A percentile compares a stretch with the other conserved stretches of the same genome.
phyloP scores from a whole-genome alignment of 1,284 basidiomycete species.

The Vanrija sp. region DNA sequence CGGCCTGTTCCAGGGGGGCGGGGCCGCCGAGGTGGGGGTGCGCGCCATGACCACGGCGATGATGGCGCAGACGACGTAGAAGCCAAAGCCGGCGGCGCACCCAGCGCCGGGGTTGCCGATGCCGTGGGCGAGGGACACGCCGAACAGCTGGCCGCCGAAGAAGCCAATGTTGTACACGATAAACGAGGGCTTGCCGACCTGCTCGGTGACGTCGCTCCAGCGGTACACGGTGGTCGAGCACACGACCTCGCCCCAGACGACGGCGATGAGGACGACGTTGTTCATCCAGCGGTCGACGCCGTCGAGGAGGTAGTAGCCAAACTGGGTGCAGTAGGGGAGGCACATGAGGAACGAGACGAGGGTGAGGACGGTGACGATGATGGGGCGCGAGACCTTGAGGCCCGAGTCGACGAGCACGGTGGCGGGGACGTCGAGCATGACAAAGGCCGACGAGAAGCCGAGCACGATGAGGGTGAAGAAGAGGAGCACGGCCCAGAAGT shows the following conservation, averaged over 20 bases:
- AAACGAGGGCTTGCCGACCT: conserved; percentile 16
- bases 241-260: conserved; percentile 24
- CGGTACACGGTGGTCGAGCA: conserved; percentile 18
- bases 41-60: conserved; percentile 9
- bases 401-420: conserved; percentile 21
- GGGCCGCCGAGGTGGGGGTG: conserved; percentile 4
- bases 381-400: conserved; percentile 16
- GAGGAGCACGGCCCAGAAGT: conserved; percentile 26
- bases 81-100: conserved; percentile 18
- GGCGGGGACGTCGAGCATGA: conserved; percentile 27
- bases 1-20: not conserved
- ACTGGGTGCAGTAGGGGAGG: conserved; percentile 26
- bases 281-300: conserved; percentile 26
- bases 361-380: conserved; percentile 19
- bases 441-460: conserved; percentile 23
- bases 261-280: conserved; percentile 21
- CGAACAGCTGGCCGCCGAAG: conserved; percentile 18
- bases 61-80: conserved; percentile 9
- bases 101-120: conserved; percentile 15
- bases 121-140: conserved; percentile 18
- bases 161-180: conserved; percentile 17
- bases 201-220: conserved; percentile 15
- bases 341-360: conserved; percentile 23
- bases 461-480: conserved; percentile 27
- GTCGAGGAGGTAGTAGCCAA: conserved; percentile 24